Conservation (phyloP, 441 rosid genomes). For the Kokia cookei region DNA sequence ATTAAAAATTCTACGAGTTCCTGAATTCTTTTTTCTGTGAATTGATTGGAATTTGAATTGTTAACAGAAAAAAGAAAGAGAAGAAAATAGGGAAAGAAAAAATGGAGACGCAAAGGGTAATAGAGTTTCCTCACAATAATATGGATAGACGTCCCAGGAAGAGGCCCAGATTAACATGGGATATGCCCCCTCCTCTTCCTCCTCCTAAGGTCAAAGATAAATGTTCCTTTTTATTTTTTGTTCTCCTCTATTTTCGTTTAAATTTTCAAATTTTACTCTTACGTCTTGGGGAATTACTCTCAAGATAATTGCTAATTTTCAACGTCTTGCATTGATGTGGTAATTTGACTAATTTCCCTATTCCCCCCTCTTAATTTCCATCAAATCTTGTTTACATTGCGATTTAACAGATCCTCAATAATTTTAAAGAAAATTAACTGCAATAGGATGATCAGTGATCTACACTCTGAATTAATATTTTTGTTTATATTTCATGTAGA, state of each 20-base stretch:
- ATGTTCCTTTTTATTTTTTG: background rate
- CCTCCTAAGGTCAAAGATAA: conserved; percentile 45
- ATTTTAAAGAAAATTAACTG: background rate
- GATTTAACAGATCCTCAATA: background rate
- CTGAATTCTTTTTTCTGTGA: background rate
- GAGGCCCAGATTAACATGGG: conserved; percentile 79
- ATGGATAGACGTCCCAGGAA: conserved; percentile 80
- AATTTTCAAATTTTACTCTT: background rate
- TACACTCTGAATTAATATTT: background rate
- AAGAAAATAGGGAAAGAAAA: conserved; percentile 8
- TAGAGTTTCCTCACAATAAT: conserved; percentile 55
- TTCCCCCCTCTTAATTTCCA: background rate
- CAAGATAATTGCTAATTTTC: background rate
- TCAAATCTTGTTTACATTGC: background rate
- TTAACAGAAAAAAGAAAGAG: background rate
- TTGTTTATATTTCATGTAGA: background rate
- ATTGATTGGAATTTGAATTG: background rate
- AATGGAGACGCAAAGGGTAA: conserved; percentile 66
- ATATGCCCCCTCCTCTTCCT: conserved; percentile 46
- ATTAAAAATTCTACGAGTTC: background rate
- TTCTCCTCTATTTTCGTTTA: background rate
- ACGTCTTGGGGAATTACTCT: background rate
- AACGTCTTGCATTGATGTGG: background rate
- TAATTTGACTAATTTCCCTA: background rate
- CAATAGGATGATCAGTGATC: background rate